Evolutionary conservation across 2,329 filamentous ascomycete species (phyloP).

Genomic region (Neurospora sp.): DNA sequence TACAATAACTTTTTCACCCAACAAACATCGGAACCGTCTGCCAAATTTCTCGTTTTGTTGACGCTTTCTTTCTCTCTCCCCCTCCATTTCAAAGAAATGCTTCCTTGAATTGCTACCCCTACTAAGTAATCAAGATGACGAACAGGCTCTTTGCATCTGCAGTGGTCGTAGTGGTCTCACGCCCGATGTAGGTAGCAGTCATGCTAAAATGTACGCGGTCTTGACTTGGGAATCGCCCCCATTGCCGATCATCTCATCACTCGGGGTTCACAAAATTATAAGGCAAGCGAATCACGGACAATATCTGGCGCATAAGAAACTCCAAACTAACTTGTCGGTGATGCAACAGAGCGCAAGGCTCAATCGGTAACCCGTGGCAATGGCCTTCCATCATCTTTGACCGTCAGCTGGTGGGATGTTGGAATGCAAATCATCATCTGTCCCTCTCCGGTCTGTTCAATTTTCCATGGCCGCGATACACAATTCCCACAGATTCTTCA

Average conservation of each 20-base stretch:
- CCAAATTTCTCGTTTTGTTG: not conserved
- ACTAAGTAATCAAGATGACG: not conserved
- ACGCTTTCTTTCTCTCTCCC: not conserved
- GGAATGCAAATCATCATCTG: not conserved
- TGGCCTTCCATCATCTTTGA: not conserved
- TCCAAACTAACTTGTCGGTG: not conserved
- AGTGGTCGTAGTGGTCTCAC: not conserved
- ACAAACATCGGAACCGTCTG: not conserved
- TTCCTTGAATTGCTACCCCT: not conserved
- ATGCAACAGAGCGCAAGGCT: not conserved
- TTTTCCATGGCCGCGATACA: not conserved
- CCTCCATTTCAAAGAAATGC: not conserved
- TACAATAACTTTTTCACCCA: not conserved
- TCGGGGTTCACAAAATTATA: not conserved
- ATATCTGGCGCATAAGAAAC: not conserved
- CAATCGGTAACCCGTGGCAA: not conserved
- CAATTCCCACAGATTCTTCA: not conserved
- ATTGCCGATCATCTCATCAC: not conserved
- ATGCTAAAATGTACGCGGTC: not conserved
- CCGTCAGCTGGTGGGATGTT: not conserved
- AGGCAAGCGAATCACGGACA: not conserved
- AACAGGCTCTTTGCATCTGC: not conserved
- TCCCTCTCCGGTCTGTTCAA: not conserved
- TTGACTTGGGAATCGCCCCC: not conserved
- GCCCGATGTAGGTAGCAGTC: not conserved